phyloP scores from a whole-genome alignment of 805 yeast species.

The Kodamaea fukazawae region DNA sequence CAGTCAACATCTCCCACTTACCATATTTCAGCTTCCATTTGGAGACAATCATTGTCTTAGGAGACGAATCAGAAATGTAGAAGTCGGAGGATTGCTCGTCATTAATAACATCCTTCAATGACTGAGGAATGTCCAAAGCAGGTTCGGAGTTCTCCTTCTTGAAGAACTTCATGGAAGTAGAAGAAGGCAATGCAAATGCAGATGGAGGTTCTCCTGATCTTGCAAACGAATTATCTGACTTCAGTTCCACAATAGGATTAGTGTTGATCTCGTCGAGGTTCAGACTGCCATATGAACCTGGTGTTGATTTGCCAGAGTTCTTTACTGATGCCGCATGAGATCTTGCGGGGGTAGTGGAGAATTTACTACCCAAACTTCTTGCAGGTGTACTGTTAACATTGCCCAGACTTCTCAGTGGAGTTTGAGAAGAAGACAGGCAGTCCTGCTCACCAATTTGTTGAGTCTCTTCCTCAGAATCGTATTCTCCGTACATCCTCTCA shows the following conservation, averaged over 20 bases:
- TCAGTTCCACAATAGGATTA: slow-evolving; percentile 3
- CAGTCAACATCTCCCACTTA: slow-evolving; percentile 45
- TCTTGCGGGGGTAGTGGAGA: slow-evolving; percentile 2
- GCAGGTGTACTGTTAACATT: background rate
- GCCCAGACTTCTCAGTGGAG: background rate
- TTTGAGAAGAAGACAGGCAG: background rate
- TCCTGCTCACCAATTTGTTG: no score
- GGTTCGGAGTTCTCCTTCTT: slow-evolving; percentile 20
- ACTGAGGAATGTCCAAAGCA: slow-evolving; percentile 31
- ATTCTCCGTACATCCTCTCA: slow-evolving; percentile 7
- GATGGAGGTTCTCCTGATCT: slow-evolving; percentile 9
- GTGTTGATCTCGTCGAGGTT: slow-evolving; percentile 5
- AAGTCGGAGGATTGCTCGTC: slow-evolving; percentile 37
- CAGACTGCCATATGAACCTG: slow-evolving; percentile 1
- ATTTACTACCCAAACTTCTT: background rate
- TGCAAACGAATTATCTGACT: background rate
- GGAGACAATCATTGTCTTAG: slow-evolving; percentile 39
- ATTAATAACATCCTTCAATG: slow-evolving; percentile 37
- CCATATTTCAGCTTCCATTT: slow-evolving; percentile 42
- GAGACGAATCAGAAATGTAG: slow-evolving; percentile 32
- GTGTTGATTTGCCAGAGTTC: no score
- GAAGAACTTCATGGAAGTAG: slow-evolving; percentile 40
- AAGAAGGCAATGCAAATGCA: slow-evolving; percentile 46
- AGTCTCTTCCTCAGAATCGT: slow-evolving; percentile 4
- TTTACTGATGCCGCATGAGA: background rate